Evolutionary conservation across 345 rosid genomes (phyloP), one percentile per base, ranked within the genome.

Genomic region (Dipteronia sinensis): DNA sequence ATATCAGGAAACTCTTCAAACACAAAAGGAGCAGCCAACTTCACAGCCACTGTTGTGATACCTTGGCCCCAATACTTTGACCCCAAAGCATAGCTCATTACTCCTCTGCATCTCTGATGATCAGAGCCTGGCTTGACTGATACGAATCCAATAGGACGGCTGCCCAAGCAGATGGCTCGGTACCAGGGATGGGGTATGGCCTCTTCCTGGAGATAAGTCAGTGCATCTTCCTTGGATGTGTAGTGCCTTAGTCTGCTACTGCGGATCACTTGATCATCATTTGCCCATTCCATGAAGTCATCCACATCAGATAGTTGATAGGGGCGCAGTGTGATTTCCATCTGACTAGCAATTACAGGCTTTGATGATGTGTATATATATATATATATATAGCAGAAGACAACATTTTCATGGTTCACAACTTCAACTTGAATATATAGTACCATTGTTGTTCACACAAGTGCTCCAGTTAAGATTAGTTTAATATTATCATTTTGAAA

Each of bases 241-340:
- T 76, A 86, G 63, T 49, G 96, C 87, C 62, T 90, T 90, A 84
- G 87, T 1, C 84, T 31, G 87, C 96, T 87, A 67, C 82, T 90
- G 19, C 81, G 87, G 20, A 87, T 20, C 31, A 92, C 91, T 11
- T 80, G 79, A 20, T 75, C 75, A 78, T 91, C 97, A 15, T 77
- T 64, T 1, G 84, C 90, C 98, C 97, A 93, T 2, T 75, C 90
- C 94, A 90, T 89, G 89, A 90, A 87, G 55, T 87, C 87, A 16
- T 91, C 91, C 0, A 86, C 6, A 71, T 92, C 92, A 25, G 86
- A 79, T 62, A 20, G 10, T 58, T 58, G 23, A 20, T 58, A 58
- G 0, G 25, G 63, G 11, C 63, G 27, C 25, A n/a, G 63, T 58
- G 63, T 19, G 63, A 58, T 58, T 25, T 58, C 27, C 63, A 20